Evolutionary conservation across 2,329 filamentous ascomycete species (phyloP), one percentile per base, ranked within the genome.

Genomic region (Phaeomoniella chlamydospora): DNA sequence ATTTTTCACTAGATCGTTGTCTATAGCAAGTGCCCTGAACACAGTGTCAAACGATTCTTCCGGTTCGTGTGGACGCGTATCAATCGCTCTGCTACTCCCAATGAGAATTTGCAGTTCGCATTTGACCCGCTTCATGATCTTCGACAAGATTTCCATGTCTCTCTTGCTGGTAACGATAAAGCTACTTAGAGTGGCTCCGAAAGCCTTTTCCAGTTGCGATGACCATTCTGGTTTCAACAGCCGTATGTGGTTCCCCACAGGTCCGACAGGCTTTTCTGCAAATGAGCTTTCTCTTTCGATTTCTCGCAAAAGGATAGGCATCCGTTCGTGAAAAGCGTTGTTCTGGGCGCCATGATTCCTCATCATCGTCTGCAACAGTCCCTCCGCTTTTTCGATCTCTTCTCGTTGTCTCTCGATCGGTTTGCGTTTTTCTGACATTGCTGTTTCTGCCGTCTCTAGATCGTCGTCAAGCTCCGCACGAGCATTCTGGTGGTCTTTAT

Each of bases 201-300:
- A 68, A 1, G 72, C 72, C 42, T 71, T 80, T 52, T 98, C 90
- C 11, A 98, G 56, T 31, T 93, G 75, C 1, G 73, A 70, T 1
- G 79, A 80, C 90, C 90, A 98, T 46, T 83, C 69, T 1, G 83
- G 80, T 45, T 88, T 77, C 22, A 75, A 61, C 15, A 98, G 62
- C 44, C 75, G 77, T 35, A 98, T 68, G 49, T 90, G 72, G 15
- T 75, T 64, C 18, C 87, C 90, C 11, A 96, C 64, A 0, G 90
- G 90, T 0, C 90, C 90, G 19, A 96, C 65, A 2, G 90, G 90
- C 42, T 70, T 77, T 31, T 71, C 62, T 15, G 65, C 61, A 50
- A 92, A 96, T 0, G 75, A 66, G 2, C 43, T 55, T 39, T 93
- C 83, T n/a, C 64, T 61, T 4, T 74, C 66, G 41, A 96, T 82